These are phyloP conservation scores for Rhizopogon vesiculosus DNA, from an alignment of 768 basidiomycete genomes.

Conservation along the genomic window DNA sequence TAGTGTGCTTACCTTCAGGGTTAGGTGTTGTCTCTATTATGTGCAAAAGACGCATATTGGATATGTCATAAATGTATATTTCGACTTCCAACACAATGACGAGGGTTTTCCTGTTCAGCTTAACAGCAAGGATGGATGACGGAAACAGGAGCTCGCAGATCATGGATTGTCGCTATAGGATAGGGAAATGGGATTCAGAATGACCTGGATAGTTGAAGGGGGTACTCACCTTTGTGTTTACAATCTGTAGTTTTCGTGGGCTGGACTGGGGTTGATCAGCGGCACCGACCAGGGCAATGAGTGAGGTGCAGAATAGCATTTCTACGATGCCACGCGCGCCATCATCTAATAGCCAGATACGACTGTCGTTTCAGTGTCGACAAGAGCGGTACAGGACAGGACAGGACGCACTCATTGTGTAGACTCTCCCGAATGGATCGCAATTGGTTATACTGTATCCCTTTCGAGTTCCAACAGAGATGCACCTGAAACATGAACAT, in stretches of 20 bases:
- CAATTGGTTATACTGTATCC: conserved; percentile 98
- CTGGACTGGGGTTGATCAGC: conserved; percentile 89
- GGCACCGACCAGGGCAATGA: conserved; percentile 94
- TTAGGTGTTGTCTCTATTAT: conserved; percentile 97
- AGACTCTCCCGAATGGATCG: conserved; percentile 95
- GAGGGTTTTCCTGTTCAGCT: conserved; percentile 93
- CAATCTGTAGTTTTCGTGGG: conserved; percentile 93
- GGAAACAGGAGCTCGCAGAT: conserved; percentile 99
- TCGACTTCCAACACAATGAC: conserved; percentile 96
- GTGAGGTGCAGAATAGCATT: conserved; percentile 98
- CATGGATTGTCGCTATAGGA: conserved; percentile 83
- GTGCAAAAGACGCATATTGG: conserved; percentile 95
- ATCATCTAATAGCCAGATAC: conserved; percentile 51
- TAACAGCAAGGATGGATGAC: conserved; percentile 94
- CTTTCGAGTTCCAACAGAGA: conserved; percentile 91
- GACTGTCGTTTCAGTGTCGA: background rate
- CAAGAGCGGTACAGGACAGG: background rate
- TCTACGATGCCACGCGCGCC: conserved; percentile 96
- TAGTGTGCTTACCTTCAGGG: conserved; percentile 66
- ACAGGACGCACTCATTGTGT: conserved; percentile 77
- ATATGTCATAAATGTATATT: conserved; percentile 99
- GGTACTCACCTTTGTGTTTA: conserved; percentile 87
- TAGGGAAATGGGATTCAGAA: background rate
- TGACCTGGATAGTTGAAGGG: conserved; percentile 5
- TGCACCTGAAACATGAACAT: conserved; percentile 47